Conservation (phyloP, 2,329 filamentous ascomycete species). For the Bretziella fagacearum region DNA sequence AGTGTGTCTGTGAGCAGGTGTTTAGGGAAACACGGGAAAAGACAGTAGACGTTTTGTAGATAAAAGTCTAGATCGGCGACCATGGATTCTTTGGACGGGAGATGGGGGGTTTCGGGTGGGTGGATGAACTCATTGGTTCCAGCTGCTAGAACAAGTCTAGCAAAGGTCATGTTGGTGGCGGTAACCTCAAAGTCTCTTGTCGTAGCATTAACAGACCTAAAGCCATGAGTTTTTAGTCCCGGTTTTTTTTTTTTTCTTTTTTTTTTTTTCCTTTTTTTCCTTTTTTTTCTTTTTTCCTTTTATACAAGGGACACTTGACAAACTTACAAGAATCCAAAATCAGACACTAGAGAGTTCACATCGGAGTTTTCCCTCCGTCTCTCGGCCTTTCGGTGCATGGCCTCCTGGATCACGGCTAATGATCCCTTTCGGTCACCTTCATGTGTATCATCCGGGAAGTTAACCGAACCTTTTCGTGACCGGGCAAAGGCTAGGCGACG, state of each 20-base stretch:
- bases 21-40: constrained; percentile 73
- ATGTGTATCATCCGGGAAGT: constrained; percentile 26
- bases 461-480: constrained; percentile 53
- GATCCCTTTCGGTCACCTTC: constrained; percentile 45
- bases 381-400: constrained; percentile 48
- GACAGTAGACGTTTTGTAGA: constrained; percentile 60
- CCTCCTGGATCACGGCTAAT: constrained; percentile 41
- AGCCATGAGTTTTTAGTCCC: no score
- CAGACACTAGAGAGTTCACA: constrained; percentile 80
- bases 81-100: constrained; percentile 31
- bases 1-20: constrained; percentile 60
- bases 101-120: constrained; percentile 42
- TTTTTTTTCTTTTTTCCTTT: no score
- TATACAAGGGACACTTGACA: no score
- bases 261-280: no score
- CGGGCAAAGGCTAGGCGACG: constrained; percentile 54
- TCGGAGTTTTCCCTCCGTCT: constrained; percentile 59
- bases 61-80: constrained; percentile 59
- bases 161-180: constrained; percentile 79
- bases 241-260: no score
- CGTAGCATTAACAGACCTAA: constrained; percentile 80
- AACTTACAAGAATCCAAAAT: constrained; percentile 78
- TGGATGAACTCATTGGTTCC: constrained; percentile 58
- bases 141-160: constrained; percentile 70
- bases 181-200: constrained; percentile 86